Base-by-base conservation (phyloP, 495 filamentous ascomycete species). In the Penicillium canariense region DNA sequence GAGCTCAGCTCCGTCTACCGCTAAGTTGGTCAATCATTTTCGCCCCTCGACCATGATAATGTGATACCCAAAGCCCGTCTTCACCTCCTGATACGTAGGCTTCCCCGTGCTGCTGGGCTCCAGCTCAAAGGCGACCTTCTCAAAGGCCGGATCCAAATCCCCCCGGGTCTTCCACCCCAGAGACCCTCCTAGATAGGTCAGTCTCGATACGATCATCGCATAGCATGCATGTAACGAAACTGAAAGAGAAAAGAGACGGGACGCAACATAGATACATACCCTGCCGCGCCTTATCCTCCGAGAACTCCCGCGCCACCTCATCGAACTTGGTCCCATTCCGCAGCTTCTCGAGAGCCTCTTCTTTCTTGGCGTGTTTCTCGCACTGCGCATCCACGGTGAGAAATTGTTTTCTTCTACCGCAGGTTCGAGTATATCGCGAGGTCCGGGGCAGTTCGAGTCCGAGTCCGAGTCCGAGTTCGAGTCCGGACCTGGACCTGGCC, bases 51-150 rank as follows among this genome's bases (percentile, higher is more conserved):
- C 89, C 86, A 96, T 94, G 52, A 96, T 86, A 49, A 96, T 85
- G 72, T 97, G 92, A 77, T 96, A 96, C n/a, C 92, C 92, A 73
- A 85, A 85, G 8, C 78, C 77, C 3, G 90, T 93, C 76, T 95
- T 96, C 27, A 84, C 87, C 73, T 95, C 88, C 12, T 73, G 88
- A 66, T 81, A 88, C 63, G 86, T 87, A 6, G 91, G 89, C 53
- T 77, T 89, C 11, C 65, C 80, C n/a, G 86, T 90, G 18, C 87
- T 86, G 67, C 87, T 91, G 0, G 84, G 75, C 59, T 89, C 86
- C 34, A 97, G 76, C 20, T 85, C 84, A 61, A 87, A 96, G 9
- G 91, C 92, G 4, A 84, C 84, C 61, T 86, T 85, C 66, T 94
- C 91, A 65, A 96, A 97, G 8, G 82, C 79, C 5, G 82, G 77